A percentile compares a stretch with the other conserved stretches of the same genome.
phyloP scores from a whole-genome alignment of 1,139 yeast species.

The Saccharomycopsis hybrid region DNA sequence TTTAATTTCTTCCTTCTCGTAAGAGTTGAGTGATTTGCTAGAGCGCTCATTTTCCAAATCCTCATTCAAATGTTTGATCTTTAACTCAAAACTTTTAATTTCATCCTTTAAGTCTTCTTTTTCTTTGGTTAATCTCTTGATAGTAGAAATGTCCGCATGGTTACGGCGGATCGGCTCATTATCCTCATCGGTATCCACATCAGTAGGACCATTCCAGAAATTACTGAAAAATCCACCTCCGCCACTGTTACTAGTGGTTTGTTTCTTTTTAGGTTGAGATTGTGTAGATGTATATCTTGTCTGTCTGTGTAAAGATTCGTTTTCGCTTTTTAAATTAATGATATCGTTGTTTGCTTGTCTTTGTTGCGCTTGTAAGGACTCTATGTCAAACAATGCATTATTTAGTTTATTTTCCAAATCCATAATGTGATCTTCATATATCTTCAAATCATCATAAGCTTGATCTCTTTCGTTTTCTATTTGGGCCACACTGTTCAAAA shows the following conservation, averaged over 20 bases:
- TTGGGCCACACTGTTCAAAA: conserved; percentile 17
- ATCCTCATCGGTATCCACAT: conserved; percentile 10
- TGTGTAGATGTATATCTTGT: conserved; percentile 21
- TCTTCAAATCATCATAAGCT: conserved; percentile 20
- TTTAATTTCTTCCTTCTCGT: conserved; percentile 21
- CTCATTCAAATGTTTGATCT: conserved; percentile 21
- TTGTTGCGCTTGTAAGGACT: conserved; percentile 23
- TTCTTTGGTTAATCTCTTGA: conserved; percentile 11
- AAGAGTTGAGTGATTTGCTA: conserved; percentile 18
- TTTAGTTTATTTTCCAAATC: conserved; percentile 24
- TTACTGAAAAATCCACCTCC: conserved; percentile 16
- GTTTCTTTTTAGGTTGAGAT: conserved; percentile 13
- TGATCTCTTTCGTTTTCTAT: conserved; percentile 21
- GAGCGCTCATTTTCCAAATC: conserved; percentile 23
- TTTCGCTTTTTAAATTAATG: conserved; percentile 23
- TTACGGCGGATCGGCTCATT: background rate
- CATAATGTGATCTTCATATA: conserved; percentile 22
- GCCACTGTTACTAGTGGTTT: background rate
- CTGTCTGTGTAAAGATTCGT: conserved; percentile 22
- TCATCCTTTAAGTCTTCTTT: conserved; percentile 16
- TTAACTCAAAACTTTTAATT: conserved; percentile 18
- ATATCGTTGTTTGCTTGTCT: conserved; percentile 23
- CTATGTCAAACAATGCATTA: conserved; percentile 22
- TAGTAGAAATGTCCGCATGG: conserved; percentile 1
- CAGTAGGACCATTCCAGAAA: conserved; percentile 14